A percentile compares a stretch with the other conserved stretches of the same genome.
Conservation (phyloP, 225 moss, liverwort and hornwort genomes). For the Polytrichum commune region DNA sequence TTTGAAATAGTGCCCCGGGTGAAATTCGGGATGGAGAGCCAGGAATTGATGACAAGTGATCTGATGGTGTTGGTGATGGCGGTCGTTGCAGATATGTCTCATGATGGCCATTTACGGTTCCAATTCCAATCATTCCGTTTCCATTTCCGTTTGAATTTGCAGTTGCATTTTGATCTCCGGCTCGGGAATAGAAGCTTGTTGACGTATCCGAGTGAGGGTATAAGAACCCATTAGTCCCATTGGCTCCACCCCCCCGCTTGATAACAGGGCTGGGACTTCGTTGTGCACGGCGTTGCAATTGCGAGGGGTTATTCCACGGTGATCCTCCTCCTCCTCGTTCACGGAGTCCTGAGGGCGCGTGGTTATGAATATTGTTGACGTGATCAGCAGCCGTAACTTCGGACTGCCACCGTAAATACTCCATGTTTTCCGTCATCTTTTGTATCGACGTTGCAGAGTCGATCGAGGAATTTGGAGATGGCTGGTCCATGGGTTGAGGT, state of each 20-base stretch:
- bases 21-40: constrained; percentile 17
- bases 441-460: constrained; percentile 29
- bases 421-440: constrained; percentile 33
- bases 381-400: constrained; percentile 1
- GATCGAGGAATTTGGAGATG: constrained; percentile 3
- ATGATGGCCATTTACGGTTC: neutral
- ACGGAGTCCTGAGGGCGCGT: constrained; percentile 18
- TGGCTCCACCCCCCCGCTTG: constrained; percentile 1
- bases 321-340: constrained; percentile 15
- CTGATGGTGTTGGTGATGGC: constrained; percentile 6
- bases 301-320: constrained; percentile 5
- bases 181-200: constrained; percentile 14
- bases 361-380: constrained; percentile 19
- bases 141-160: neutral
- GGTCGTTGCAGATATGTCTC: constrained; percentile 1
- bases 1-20: neutral
- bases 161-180: constrained; percentile 6
- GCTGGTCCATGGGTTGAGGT: constrained; percentile 6
- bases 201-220: neutral
- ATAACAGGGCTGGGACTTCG: constrained; percentile 20
- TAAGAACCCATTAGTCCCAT: neutral
- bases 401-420: constrained; percentile 28
- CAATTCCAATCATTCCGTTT: neutral
- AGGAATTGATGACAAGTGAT: constrained; percentile 9
- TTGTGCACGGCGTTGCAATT: neutral